A percentile compares a stretch with the other conserved stretches of the same genome.
Evolutionary conservation across 257 asterid genomes (phyloP).

Genomic region (Buddleja alternifolia): DNA sequence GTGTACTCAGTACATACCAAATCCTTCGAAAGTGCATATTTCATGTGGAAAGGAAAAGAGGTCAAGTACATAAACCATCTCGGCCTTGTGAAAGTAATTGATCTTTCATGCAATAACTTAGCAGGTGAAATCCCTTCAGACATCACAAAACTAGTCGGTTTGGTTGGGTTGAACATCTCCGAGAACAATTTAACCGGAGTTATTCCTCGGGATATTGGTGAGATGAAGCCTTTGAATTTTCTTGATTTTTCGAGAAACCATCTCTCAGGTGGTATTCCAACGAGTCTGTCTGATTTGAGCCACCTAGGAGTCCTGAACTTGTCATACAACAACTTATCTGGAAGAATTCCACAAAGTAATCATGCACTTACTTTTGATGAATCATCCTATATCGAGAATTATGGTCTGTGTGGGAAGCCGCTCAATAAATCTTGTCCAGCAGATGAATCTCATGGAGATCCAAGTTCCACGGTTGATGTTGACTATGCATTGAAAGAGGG

Average conservation of each 20-base stretch:
- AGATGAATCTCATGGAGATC: background rate
- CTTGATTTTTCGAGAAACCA: conserved; percentile 22
- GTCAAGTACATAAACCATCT: background rate
- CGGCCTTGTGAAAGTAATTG: background rate
- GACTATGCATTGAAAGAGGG: background rate
- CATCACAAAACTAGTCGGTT: conserved; percentile 9
- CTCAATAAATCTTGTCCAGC: conserved; percentile 11
- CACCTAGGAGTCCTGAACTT: conserved; percentile 7
- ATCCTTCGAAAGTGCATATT: background rate
- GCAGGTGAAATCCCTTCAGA: conserved; percentile 4
- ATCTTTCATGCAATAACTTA: conserved; percentile 1
- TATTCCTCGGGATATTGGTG: background rate
- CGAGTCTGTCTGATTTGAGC: background rate
- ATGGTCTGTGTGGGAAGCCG: conserved; percentile 17
- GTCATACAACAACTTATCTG: conserved; percentile 32
- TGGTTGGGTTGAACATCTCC: conserved; percentile 9
- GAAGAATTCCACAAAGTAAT: conserved; percentile 23
- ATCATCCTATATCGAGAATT: conserved; percentile 2
- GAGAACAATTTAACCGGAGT: conserved; percentile 11
- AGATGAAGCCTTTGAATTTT: background rate
- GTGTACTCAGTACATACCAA: background rate
- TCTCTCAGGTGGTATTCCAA: conserved; percentile 18
- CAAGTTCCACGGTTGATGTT: too few species aligned
- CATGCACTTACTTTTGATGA: conserved; percentile 15
- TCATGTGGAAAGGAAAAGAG: conserved; percentile 11